phyloP scores from a whole-genome alignment of 345 rosid genomes.

The Murraya paniculata region DNA sequence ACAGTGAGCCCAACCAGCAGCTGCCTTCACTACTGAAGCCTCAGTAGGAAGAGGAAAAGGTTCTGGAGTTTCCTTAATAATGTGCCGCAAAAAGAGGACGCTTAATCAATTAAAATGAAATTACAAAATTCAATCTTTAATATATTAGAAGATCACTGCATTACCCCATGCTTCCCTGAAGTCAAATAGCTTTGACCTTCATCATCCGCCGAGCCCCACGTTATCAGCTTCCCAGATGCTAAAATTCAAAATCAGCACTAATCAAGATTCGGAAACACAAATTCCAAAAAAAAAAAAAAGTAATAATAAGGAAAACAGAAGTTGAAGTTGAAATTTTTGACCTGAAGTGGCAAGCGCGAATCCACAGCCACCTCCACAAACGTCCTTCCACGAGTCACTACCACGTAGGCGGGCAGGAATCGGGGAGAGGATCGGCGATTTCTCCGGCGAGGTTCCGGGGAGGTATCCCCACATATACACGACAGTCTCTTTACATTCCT shows the following conservation, averaged over 20 bases:
- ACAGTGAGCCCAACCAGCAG: conserved; percentile 92
- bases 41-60: conserved; percentile 63
- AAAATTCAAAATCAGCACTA: conserved; percentile 12
- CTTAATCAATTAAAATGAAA: conserved; percentile 25
- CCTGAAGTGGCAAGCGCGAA: conserved; percentile 88
- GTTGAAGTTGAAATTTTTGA: background rate
- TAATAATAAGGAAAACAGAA: background rate
- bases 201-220: conserved; percentile 82
- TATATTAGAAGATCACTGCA: conserved; percentile 16
- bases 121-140: conserved; percentile 8
- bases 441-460: conserved; percentile 62
- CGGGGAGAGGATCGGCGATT: conserved; percentile 61
- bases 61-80: conserved; percentile 74
- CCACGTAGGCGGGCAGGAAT: conserved; percentile 32
- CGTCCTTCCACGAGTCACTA: conserved; percentile 65
- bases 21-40: conserved; percentile 52
- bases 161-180: conserved; percentile 88
- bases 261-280: background rate
- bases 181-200: conserved; percentile 70
- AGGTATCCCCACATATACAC: conserved; percentile 80
- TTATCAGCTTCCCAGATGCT: conserved; percentile 70
- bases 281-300: background rate
- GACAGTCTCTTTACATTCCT: conserved; percentile 26
- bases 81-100: conserved; percentile 13
- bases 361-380: conserved; percentile 84